Evolutionary conservation across 1,284 basidiomycete genomes (phyloP).

Genomic region (Mycena sp.): DNA sequence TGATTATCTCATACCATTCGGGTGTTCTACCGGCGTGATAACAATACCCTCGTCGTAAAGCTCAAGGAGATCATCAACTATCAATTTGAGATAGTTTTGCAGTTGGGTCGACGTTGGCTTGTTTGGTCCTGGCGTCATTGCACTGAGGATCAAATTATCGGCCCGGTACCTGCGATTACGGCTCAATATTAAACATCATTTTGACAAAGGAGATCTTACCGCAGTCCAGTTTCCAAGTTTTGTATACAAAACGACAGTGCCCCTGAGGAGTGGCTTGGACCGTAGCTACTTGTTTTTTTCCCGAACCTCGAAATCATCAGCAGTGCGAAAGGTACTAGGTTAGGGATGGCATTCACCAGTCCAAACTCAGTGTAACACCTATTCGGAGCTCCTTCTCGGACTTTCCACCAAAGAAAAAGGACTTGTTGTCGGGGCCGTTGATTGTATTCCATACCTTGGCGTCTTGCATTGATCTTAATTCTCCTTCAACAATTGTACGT

Average conservation of each 20-base stretch:
- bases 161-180: slow-evolving; percentile 21
- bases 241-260: slow-evolving; percentile 16
- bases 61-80: slow-evolving; percentile 32
- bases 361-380: not conserved
- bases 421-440: not conserved
- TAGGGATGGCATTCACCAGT: not conserved
- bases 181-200: too few species aligned
- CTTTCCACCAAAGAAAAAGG: not conserved
- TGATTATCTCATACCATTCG: slow-evolving; percentile 20
- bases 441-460: not conserved
- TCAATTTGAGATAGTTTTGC: slow-evolving; percentile 26
- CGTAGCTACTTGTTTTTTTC: slow-evolving; percentile 20
- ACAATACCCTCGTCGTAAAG: slow-evolving; percentile 32
- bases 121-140: slow-evolving; percentile 31
- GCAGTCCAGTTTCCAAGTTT: slow-evolving; percentile 8
- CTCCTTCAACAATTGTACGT: not conserved
- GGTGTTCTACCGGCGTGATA: slow-evolving; percentile 24
- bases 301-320: slow-evolving; percentile 9
- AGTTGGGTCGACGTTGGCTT: slow-evolving; percentile 31
- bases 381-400: not conserved
- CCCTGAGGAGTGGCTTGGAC: slow-evolving; percentile 26
- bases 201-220: not conserved
- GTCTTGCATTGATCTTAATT: too few species aligned
- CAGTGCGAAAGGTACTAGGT: not conserved
- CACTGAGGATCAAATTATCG: slow-evolving; percentile 25